Base-by-base conservation (phyloP, 2,329 filamentous ascomycete genomes). In the Cladosporium sp. region DNA sequence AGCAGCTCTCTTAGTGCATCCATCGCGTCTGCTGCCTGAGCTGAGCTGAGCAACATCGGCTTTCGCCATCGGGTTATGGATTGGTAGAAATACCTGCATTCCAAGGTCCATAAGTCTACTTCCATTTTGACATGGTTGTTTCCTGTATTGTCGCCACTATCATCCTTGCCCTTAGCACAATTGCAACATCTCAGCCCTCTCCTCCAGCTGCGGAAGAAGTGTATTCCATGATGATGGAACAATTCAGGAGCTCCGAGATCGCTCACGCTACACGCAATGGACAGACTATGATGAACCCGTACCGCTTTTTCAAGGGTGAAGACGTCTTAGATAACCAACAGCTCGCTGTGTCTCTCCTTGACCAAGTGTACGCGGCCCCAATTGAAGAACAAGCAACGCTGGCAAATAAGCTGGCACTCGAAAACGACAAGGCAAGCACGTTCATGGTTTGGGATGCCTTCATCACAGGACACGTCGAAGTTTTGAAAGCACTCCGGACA, bases 1-100 rank as follows among this genome's bases (percentile, higher is more conserved):
- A 32, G 30, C 28, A 55, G 12, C 55, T 59, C 55, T 21, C 21
- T 36, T 41, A 59, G 57, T 24, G 57, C 57, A 44, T 59, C 57
- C 57, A 28, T 59, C 34, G 34, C 21, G 32, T 59, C 32, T 41
- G 15, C 34, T 59, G 57, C 57, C 57, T 47, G 26, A 28, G 34
- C 52, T 55, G 11, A 26, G 15, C 52, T 55, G 11, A 26, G 15
- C 2, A n/a, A 8, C 12, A n/a, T 44, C 8, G 4, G 21, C 18
- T 41, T 24, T 3, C 14, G 24, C 30, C 30, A 32, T 10, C 30
- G 6, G 8, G 30, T 24, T 11, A 47, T 47, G 8, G 24, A 30
- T 30, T 26, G 8, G 15, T 34, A 24, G 10, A 5, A 34, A 34
- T 55, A 55, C 11, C 18, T 55, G 41, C 7, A 24, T 47, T 1